A percentile compares a stretch with the other conserved stretches of the same genome.
phyloP scores from a whole-genome alignment of 345 rosid genomes.

The Syzygium jambos region DNA sequence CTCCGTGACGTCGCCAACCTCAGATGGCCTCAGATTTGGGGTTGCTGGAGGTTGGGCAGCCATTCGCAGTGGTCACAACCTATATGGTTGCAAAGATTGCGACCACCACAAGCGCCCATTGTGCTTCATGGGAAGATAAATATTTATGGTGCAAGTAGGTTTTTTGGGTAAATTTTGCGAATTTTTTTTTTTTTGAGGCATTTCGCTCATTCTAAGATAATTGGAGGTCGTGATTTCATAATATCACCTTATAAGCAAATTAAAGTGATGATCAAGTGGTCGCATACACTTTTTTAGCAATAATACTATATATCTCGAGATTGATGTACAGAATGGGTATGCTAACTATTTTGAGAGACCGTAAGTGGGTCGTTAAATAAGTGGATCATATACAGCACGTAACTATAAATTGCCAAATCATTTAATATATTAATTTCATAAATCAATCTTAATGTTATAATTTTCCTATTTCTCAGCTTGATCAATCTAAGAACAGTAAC shows the following conservation, averaged over 20 bases:
- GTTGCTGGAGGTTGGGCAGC: background rate
- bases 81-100: background rate
- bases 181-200: background rate
- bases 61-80: background rate
- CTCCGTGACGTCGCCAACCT: background rate
- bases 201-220: no score
- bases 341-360: background rate
- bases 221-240: no score
- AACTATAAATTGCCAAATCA: background rate
- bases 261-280: background rate
- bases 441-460: background rate
- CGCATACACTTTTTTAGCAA: background rate
- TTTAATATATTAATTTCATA: background rate
- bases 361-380: background rate
- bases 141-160: background rate
- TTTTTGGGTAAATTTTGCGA: background rate
- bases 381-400: background rate
- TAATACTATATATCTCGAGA: background rate
- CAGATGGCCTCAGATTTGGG: background rate
- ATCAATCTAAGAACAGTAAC: background rate
- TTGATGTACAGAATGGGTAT: background rate
- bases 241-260: no score
- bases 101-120: background rate
- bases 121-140: background rate
- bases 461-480: background rate